Base-by-base conservation (phyloP, 345 rosid species). In the Fremontodendron californicum region DNA sequence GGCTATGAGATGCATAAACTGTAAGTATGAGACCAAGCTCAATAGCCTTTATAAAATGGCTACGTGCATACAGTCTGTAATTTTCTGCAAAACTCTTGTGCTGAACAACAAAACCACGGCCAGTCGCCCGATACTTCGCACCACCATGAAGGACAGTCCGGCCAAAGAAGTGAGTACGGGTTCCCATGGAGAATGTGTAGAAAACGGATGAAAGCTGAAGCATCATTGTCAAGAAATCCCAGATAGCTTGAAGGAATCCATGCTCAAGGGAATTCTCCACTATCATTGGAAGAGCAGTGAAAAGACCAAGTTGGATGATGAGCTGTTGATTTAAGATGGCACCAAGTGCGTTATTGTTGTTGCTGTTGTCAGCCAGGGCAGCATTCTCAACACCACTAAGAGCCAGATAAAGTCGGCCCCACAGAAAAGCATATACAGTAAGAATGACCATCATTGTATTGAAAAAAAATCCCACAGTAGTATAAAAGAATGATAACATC, bases 371-470 rank as follows among this genome's bases (percentile, higher is more conserved):
- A 40, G 71, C 49, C 52, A 67, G 51, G 4, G 48, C 71, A 42
- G 71, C 18, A 21, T 7, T 37, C 51, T 66, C 37, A 31, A 96
- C 85, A n/a, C 99, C 99, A 78, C 98, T 93, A 57, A 96, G 88
- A 57, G 97, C 97, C 70, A 93, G 82, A 87, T 92, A 93, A 66
- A 96, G 92, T 75, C 98, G 94, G 39, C 97, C 98, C 99, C 98
- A 93, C 64, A 96, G 81, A 84, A 96, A 96, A 31, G 96, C 93
- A 88, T 87, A 93, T 48, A 93, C 98, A n/a, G 98, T 93, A 64
- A 90, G 87, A 67, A 96, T 72, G 37, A 93, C 88, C 91, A 96
- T 77, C 99, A 93, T 93, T 33, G 99, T 96, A 90, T 91, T 96
- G 87, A 93, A 90, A 80, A 89, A 96, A 84, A 92, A 92, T 33